Evolutionary conservation across 1,284 basidiomycete species (phyloP), one percentile per base, ranked within the genome.

Genomic region (Papiliotrema fonsecae): DNA sequence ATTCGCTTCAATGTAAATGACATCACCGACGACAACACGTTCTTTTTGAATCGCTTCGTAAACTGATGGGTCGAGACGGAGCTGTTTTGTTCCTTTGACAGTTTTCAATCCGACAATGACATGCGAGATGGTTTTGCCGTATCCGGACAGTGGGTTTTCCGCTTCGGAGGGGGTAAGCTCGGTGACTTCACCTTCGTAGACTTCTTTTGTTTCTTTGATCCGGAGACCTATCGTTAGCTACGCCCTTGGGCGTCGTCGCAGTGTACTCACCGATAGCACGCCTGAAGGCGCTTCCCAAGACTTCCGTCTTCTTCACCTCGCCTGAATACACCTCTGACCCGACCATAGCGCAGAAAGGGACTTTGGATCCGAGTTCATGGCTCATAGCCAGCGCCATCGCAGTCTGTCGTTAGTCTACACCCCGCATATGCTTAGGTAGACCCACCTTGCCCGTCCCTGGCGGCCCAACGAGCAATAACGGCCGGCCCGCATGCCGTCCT

Each of bases 251-350:
- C 21, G 21, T 46, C 13, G 14, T 7, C 2, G n/a, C 42, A 9
- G 10, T 24, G 22, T 10, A 77, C 86, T 67, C 68, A 91, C 93
- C 94, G 53, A 98, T 98, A 10, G 96, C 93, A 58, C 94, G 78
- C 50, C 94, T 80, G 75, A 98, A 98, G 45, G 85, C 84, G 73
- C 97, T 93, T 52, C 92, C 90, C n/a, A 98, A 77, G 2, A 97
- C 93, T 71, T 98, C 94, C 0, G 94, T 98, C 81, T 98, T 98
- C 78, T 97, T 98, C 49, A 98, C 92, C 74, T 98, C 94, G 9
- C 88, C 85, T 46, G 87, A 90, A 73, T 96, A 98, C 54, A 98
- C 94, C 73, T 98, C 94, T 6, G 85, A 88, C 1, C 93, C 96
- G 22, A 97, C 94, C 88, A 97, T 96, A 1, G 92, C 91, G 69